Base-by-base conservation (phyloP, 2,329 filamentous ascomycete species). In the Coleophoma cylindrospora region DNA sequence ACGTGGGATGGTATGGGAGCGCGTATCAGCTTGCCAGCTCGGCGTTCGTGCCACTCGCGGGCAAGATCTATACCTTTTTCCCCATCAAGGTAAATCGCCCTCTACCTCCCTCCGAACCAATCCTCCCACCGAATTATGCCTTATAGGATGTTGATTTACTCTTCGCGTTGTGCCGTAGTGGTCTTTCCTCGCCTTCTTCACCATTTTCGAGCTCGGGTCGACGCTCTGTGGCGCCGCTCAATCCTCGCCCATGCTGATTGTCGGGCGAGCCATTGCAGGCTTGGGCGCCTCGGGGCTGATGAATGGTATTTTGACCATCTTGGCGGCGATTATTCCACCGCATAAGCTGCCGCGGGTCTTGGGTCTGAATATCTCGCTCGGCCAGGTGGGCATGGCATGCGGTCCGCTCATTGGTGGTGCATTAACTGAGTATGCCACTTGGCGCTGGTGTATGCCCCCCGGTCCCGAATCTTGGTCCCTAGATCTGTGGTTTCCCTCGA, bases 1-100 rank as follows among this genome's bases (percentile, higher is more conserved):
- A 81, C 55, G 72, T 81, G 13, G 78, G 77, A 36, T 81, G 78
- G 78, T 81, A 81, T 57, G 74, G 71, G 3, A 73, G 71, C 45
- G 71, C 73, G 17, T 77, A 77, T 56, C 70, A 72, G 34, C 65
- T 80, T 36, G 63, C 44, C 22, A 79, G 74, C 50, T 70, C 73
- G 40, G 70, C 74, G 12, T 59, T 80, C 3, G 75, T 79, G 49
- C 76, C 76, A 2, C 65, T 80, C 14, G 70, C 73, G 0, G 79
- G 77, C 1, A 79, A 74, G 57, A 50, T 81, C 1, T 81, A 79
- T 53, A 71, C 61, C 2, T 62, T 70, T 27, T 70, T 73, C 44
- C 67, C 54, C 14, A 56, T 62, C 12, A 67, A 68, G 59, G 66
- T 66, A 19, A 2, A 50, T 51, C 14, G 1, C 32, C 33, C 32